Base-by-base conservation (phyloP, 305 asterid genomes). In the Coffea humblotiana region DNA sequence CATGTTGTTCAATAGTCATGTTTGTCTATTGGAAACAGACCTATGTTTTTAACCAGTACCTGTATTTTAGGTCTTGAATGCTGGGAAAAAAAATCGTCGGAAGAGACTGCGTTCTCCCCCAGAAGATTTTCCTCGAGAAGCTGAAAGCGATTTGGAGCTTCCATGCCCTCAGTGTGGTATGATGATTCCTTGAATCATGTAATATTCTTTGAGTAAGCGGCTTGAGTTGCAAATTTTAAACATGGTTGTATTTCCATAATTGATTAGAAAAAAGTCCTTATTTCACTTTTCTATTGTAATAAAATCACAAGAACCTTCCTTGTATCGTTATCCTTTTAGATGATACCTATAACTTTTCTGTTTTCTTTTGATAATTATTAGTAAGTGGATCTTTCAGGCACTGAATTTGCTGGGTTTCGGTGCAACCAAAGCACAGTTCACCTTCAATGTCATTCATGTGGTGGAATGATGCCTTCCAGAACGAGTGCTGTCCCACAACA, bases 391-490 rank as follows among this genome's bases (percentile, higher is more conserved):
- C 68, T 75, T 79, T 85, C 91, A 93, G 99, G 84, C 82, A 81
- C 85, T 80, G 97, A 80, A 65, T 89, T 88, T 80, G 83, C 89
- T 81, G 97, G 97, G 79, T 93, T 87, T 77, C 90, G 64, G 85
- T 95, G 99, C 90, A 89, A 82, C 79, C 88, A 79, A 85, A 89
- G 87, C 87, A 95, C 97, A 49, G 86, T 89, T 88, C 99, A 95
- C 89, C 91, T 93, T 81, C 98, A 93, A 76, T 95, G 99, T 83
- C 98, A 92, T 77, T 71, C 89, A 15, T 95, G 99, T 79, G 94
- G 97, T 43, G 97, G 97, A 80, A 95, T 91, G 97, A 92, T 95
- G 97, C 99, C 99, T 74, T 91, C 92, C 78, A 88, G 97, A 90
- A 80, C 84, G 79, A 89, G 91, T 84, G 75, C 88, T 78, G 90